Evolutionary conservation across 768 basidiomycete genomes (phyloP).

Genomic region (Tremella yokohamensis): DNA sequence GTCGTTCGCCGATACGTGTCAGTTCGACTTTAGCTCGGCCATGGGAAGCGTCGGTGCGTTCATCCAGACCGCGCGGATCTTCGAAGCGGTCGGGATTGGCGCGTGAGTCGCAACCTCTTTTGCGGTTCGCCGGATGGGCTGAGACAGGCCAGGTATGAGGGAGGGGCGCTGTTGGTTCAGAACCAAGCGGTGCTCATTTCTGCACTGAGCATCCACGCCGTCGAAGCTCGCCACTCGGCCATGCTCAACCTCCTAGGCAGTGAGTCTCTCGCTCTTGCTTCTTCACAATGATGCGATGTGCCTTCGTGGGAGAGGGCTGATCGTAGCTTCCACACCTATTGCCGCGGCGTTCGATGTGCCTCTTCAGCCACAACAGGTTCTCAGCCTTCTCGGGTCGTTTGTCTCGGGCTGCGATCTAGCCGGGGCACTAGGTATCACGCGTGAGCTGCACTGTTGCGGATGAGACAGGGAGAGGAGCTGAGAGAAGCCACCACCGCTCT

Average conservation of each 20-base stretch:
- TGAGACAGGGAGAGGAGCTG: neutral
- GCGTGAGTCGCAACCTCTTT: conserved; percentile 18
- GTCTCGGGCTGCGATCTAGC: conserved; percentile 30
- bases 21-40: conserved; percentile 24
- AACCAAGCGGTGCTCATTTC: conserved; percentile 1
- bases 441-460: conserved; percentile 9
- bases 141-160: conserved; percentile 17
- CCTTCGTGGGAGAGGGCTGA: neutral
- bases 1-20: conserved; percentile 17
- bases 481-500: conserved; percentile 19
- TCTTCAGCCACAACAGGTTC: conserved; percentile 24
- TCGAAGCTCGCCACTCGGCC: neutral
- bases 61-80: conserved; percentile 24
- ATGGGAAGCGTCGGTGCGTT: conserved; percentile 17
- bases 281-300: neutral
- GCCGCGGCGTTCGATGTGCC: conserved; percentile 26
- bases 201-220: neutral
- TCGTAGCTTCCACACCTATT: conserved; percentile 5
- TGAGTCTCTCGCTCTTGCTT: neutral
- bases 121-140: conserved; percentile 1
- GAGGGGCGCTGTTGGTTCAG: conserved; percentile 10
- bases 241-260: neutral
- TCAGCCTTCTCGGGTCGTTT: conserved; percentile 28
- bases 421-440: conserved; percentile 20
- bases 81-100: conserved; percentile 32